phyloP scores from a whole-genome alignment of 371 early-diverging fungal species.

The Saksenaea vasiformis region DNA sequence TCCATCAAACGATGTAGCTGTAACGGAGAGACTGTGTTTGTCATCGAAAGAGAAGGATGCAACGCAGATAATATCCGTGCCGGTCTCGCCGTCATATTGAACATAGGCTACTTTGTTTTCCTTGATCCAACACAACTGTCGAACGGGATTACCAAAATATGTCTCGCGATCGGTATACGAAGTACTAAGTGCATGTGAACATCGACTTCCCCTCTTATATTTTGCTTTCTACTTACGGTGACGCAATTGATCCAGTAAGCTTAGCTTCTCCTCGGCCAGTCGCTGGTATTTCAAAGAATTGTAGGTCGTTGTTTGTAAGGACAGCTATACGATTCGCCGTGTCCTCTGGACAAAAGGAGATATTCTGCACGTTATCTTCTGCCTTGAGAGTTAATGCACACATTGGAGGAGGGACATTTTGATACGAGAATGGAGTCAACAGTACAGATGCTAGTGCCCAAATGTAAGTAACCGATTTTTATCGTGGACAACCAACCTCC shows the following conservation, averaged over 20 bases:
- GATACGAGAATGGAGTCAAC: conserved; percentile 84
- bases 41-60: conserved; percentile 14
- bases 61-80: conserved; percentile 28
- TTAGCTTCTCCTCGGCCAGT: conserved; percentile 29
- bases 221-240: conserved; percentile 13
- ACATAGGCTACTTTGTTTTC: conserved; percentile 29
- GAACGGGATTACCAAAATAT: conserved; percentile 20
- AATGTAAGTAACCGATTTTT: background rate
- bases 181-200: background rate
- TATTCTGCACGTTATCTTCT: conserved; percentile 54
- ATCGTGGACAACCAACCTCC: conserved; percentile 45
- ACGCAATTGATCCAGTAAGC: conserved; percentile 14
- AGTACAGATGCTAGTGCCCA: conserved; percentile 44
- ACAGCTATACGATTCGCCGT: conserved; percentile 73
- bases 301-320: conserved; percentile 54
- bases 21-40: conserved; percentile 3
- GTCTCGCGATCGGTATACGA: background rate
- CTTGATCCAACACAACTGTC: conserved; percentile 39
- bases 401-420: conserved; percentile 97
- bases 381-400: conserved; percentile 46
- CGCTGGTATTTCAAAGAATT: conserved; percentile 46
- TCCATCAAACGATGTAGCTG: conserved; percentile 18
- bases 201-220: background rate
- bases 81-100: conserved; percentile 30
- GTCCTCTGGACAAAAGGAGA: conserved; percentile 64